These are phyloP conservation scores for Mucor piriformis DNA, from an alignment of 371 early-diverging fungal genomes.

Conservation along the genomic window DNA sequence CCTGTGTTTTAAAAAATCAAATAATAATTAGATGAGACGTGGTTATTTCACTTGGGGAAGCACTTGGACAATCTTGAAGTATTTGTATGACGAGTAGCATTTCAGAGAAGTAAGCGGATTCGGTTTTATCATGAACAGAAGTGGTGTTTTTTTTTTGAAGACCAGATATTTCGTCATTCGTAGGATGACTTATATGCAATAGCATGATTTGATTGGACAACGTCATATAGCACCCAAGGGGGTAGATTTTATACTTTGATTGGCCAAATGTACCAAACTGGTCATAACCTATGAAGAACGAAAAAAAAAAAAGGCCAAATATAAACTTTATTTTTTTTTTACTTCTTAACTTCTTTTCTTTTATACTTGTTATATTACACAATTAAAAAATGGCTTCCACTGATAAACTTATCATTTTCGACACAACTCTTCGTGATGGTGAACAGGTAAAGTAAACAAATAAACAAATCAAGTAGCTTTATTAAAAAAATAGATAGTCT, in stretches of 20 bases:
- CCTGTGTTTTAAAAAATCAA: no score
- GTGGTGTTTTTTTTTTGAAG: no score
- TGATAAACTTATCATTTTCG: slow-evolving; percentile 89
- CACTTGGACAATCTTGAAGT: no score
- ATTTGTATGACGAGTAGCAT: no score
- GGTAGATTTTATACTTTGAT: slow-evolving; percentile 12
- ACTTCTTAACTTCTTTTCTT: background rate
- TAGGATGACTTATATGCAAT: slow-evolving; percentile 17
- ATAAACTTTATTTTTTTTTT: background rate
- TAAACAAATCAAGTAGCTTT: no score
- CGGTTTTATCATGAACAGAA: no score
- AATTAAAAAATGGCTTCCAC: slow-evolving; percentile 10
- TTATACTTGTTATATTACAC: background rate
- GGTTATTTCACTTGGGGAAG: no score
- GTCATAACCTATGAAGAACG: slow-evolving; percentile 18
- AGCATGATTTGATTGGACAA: slow-evolving; percentile 5
- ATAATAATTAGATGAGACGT: no score
- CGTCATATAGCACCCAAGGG: background rate
- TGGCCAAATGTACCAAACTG: slow-evolving; percentile 21
- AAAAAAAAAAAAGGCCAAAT: background rate
- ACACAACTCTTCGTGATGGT: slow-evolving; percentile 94
- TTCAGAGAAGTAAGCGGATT: no score
- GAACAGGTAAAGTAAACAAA: slow-evolving; percentile 73
- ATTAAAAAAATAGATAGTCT: slow-evolving; percentile 69
- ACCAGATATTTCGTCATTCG: no score